phyloP scores from a whole-genome alignment of 805 yeast species.

The Suhomyces faveliae region DNA sequence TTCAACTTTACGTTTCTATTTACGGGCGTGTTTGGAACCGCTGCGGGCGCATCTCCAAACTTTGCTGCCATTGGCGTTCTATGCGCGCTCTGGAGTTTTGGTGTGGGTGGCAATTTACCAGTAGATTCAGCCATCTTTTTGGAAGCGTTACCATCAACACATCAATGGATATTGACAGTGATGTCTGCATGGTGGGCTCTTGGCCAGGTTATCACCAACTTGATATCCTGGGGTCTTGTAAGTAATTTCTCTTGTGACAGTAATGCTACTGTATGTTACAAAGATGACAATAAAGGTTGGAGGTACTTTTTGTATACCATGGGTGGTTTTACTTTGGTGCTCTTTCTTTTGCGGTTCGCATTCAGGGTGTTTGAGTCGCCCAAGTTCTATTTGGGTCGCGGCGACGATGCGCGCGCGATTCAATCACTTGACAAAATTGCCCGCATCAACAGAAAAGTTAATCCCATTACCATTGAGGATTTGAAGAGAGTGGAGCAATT shows the following conservation, averaged over 20 bases:
- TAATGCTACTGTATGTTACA: conserved; percentile 37
- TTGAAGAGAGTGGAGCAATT: conserved; percentile 42
- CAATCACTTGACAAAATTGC: conserved; percentile 46
- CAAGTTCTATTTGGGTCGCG: conserved; percentile 50
- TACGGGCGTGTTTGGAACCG: conserved; percentile 22
- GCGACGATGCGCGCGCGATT: conserved; percentile 51
- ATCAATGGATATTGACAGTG: conserved; percentile 25
- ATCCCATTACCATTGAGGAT: conserved; percentile 46
- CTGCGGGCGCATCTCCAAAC: conserved; percentile 23
- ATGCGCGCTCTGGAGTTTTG: conserved; percentile 26
- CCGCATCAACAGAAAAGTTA: conserved; percentile 39
- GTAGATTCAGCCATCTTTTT: conserved; percentile 26
- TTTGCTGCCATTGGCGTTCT: conserved; percentile 22
- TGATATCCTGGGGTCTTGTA: conserved; percentile 57
- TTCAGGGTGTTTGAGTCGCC: conserved; percentile 55
- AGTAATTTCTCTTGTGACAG: conserved; percentile 46
- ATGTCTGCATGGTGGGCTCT: conserved; percentile 51
- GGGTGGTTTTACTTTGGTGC: conserved; percentile 44
- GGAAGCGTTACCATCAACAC: conserved; percentile 22
- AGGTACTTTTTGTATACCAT: conserved; percentile 52
- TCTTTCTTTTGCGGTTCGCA: conserved; percentile 33
- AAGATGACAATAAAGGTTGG: conserved; percentile 57
- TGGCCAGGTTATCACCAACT: conserved; percentile 54
- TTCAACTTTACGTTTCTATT: conserved; percentile 24
- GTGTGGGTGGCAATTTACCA: conserved; percentile 27